Evolutionary conservation across 2,329 filamentous ascomycete genomes (phyloP), one percentile per base, ranked within the genome.

Genomic region (Fusarium sacchari): DNA sequence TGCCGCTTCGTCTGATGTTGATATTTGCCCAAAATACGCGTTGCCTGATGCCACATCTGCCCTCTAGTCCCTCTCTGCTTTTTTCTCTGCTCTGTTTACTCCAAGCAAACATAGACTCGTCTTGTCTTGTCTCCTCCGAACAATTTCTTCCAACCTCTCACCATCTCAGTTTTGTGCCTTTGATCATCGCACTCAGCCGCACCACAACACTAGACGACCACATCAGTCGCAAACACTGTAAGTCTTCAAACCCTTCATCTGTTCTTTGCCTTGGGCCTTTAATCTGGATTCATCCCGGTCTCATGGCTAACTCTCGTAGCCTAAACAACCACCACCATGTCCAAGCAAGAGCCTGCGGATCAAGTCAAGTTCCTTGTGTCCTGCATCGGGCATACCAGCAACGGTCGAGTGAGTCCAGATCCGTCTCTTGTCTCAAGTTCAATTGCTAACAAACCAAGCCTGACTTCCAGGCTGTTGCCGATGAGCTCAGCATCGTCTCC

Each of bases 311-410:
- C 44, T 47, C 44, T 57, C 28, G 44, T 34, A 76, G 65, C 34
- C 24, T n/a, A 55, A 76, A 58, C 58, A 80, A 66, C 71, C 61
- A 60, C 43, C 78, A 84, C 73, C 17, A 91, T 90, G 88, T 83
- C 88, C 43, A 79, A 83, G 65, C 82, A 83, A 28, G 86, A 88
- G 34, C 83, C 88, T 26, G 85, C 89, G 34, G 81, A 82, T 0
- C 90, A 92, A 74, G 86, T 93, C 81, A 88, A 86, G 69, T 93
- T 94, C 79, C 84, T 94, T 30, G 86, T 93, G 55, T 84, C 85
- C 60, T 93, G 92, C 81, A 91, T 93, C 79, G 86, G 87, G 60
- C 82, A 90, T 80, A 87, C 89, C 15, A 85, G 82, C 76, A 86
- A 86, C 70, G 91, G 91, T 69, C 90, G 88, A 80, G 91, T 92